Base-by-base conservation (phyloP, 257 asterid species). In the Solanum dulcamara region DNA sequence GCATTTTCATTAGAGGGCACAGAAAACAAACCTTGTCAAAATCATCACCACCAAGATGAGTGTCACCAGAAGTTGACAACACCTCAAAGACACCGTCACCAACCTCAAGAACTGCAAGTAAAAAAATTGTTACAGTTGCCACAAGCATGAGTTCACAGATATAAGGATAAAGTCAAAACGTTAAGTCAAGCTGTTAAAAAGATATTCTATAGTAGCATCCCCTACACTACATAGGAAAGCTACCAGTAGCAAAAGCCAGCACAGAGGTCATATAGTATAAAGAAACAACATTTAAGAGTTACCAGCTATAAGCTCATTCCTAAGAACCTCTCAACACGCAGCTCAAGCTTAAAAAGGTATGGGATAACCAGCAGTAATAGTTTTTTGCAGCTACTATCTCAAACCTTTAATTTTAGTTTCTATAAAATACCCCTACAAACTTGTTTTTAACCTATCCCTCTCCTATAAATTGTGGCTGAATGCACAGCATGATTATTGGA, bases 11-110 rank as follows among this genome's bases (percentile, higher is more conserved):
- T n/a, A n/a, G 67, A 22, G 32, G 30, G 10, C 26, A 59, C 26
- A 33, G 86, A 81, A 68, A 33, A 77, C 37, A 59, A 70, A 95
- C 98, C 95, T 95, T 94, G 90, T 95, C 98, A 84, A 95, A 95
- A 93, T 95, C 98, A 88, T 95, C 98, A 86, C 98, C 98, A 86
- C 98, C 98, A 87, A 95, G 98, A 91, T 95, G 98, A 75, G 98
- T 95, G 88, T 95, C 98, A 81, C 98, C 98, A 64, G 98, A 94
- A 80, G 98, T 95, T 70, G 98, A 95, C 77, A 95, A 92, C 88
- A 95, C 98, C 93, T 95, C 98, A 38, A 95, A 95, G 83, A 95
- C 98, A 83, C 98, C 98, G 85, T 95, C 98, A 83, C 98, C 98
- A 72, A 95, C 98, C 91, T 95, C 98, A 83, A 94, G 98, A 89